phyloP scores from a whole-genome alignment of 2,329 filamentous ascomycete species.

The Coleophoma cylindrospora region DNA sequence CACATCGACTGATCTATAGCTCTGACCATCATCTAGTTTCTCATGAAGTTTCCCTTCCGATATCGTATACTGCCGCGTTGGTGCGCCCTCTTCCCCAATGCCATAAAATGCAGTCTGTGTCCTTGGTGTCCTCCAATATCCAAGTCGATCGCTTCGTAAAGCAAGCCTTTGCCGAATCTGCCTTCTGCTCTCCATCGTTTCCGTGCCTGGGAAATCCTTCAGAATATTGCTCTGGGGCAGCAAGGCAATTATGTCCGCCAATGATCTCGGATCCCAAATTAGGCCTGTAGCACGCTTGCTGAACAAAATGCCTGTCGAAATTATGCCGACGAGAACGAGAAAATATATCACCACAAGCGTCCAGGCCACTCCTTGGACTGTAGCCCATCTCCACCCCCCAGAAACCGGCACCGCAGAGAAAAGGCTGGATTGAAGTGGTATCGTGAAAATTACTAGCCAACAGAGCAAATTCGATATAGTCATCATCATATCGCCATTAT shows the following conservation, averaged over 20 bases:
- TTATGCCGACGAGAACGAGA: slow-evolving; percentile 52
- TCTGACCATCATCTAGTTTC: slow-evolving; percentile 15
- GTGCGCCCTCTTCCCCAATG: slow-evolving; percentile 60
- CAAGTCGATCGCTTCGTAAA: slow-evolving; percentile 66
- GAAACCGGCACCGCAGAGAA: slow-evolving; percentile 61
- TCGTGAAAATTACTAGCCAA: slow-evolving; percentile 74
- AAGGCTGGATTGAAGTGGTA: slow-evolving; percentile 74
- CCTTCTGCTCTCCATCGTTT: slow-evolving; percentile 48
- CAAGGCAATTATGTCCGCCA: slow-evolving; percentile 76
- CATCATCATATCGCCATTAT: slow-evolving; percentile 62
- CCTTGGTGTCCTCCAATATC: slow-evolving; percentile 74
- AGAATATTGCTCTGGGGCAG: slow-evolving; percentile 77
- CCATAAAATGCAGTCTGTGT: slow-evolving; percentile 68
- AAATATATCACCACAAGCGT: slow-evolving; percentile 69
- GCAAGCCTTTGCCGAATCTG: slow-evolving; percentile 49
- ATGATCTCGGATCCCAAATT: slow-evolving; percentile 76
- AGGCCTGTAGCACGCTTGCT: slow-evolving; percentile 64
- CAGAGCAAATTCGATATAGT: slow-evolving; percentile 62
- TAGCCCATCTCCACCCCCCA: slow-evolving; percentile 70
- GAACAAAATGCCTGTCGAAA: slow-evolving; percentile 61
- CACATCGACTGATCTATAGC: slow-evolving; percentile 10
- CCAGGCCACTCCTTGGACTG: slow-evolving; percentile 76
- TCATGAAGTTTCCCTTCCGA: slow-evolving; percentile 42
- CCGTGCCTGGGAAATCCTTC: slow-evolving; percentile 64
- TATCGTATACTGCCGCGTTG: slow-evolving; percentile 43